Conservation (phyloP, 306 rosid genomes). For the Prunus mongolica region DNA sequence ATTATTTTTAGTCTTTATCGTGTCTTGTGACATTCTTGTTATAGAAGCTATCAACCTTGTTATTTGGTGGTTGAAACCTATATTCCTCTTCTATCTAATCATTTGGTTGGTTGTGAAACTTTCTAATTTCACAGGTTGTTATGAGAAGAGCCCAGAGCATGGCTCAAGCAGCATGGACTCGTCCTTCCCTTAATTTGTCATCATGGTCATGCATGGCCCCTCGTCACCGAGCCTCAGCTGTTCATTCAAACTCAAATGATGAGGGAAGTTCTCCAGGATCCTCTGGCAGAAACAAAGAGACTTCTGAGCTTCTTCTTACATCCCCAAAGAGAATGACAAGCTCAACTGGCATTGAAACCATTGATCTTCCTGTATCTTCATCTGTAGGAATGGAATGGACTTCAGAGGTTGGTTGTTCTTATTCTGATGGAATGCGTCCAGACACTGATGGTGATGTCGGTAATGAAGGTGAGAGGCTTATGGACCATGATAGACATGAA, state of each 20-base stretch:
- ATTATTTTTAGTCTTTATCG: neutral
- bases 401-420: constrained; percentile 54
- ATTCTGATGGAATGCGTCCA: constrained; percentile 34
- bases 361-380: constrained; percentile 57
- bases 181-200: constrained; percentile 61
- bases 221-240: constrained; percentile 50
- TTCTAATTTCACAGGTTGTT: constrained; percentile 58
- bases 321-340: constrained; percentile 37
- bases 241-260: constrained; percentile 38
- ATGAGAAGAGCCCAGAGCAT: constrained; percentile 92
- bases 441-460: constrained; percentile 30
- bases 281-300: constrained; percentile 27
- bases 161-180: constrained; percentile 98
- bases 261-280: constrained; percentile 34
- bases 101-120: neutral
- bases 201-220: constrained; percentile 97
- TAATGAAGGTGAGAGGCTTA: constrained; percentile 34
- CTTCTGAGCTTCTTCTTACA: constrained; percentile 45
- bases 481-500: constrained; percentile 39
- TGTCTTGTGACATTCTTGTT: constrained; percentile 2
- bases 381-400: constrained; percentile 62
- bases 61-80: neutral
- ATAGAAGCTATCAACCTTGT: neutral
- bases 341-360: constrained; percentile 33
- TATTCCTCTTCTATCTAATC: neutral